A percentile compares a stretch with the other conserved stretches of the same genome.
Evolutionary conservation across 805 yeast genomes (phyloP).

Genomic region (Isabelozyma gotoi): DNA sequence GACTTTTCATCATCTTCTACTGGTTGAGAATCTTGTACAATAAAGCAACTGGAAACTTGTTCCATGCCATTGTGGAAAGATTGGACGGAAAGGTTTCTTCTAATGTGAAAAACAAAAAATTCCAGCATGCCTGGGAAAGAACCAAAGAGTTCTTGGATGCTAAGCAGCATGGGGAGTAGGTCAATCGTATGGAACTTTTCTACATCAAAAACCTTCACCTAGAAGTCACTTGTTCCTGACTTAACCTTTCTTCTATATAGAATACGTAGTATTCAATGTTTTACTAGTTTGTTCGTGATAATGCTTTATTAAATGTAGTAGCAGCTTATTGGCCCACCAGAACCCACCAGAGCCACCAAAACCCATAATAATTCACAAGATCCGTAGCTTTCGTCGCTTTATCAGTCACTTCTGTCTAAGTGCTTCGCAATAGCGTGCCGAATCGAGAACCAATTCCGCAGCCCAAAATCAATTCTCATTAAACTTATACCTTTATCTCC

Average conservation of each 20-base stretch:
- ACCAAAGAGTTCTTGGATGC: slow-evolving; percentile 27
- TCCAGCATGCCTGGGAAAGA: slow-evolving; percentile 36
- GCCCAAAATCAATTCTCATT: neutral
- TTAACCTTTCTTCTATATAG: neutral
- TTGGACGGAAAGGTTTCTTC: slow-evolving; percentile 40
- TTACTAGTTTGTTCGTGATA: neutral
- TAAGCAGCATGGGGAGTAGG: slow-evolving; percentile 13
- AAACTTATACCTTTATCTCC: too few relatives aligned
- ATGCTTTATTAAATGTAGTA: neutral
- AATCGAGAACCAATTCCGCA: too few relatives aligned
- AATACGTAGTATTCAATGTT: neutral
- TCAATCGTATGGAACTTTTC: neutral
- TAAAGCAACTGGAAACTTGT: slow-evolving; percentile 44
- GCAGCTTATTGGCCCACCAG: too few relatives aligned
- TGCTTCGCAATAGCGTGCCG: too few relatives aligned
- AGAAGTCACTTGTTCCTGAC: too few relatives aligned
- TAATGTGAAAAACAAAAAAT: slow-evolving; percentile 45
- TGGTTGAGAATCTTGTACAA: slow-evolving; percentile 70
- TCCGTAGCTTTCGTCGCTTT: too few relatives aligned
- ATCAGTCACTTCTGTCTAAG: too few relatives aligned
- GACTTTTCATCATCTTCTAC: slow-evolving; percentile 55
- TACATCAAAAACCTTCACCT: neutral
- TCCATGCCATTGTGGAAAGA: slow-evolving; percentile 39
- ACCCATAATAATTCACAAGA: too few relatives aligned
- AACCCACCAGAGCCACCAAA: too few relatives aligned